Percentiles rank a stretch among this genome's conserved stretches.
These are phyloP conservation scores for Phytophthora nicotianae DNA, from an alignment of 352 stramenopile genomes.

Conservation along the genomic window DNA sequence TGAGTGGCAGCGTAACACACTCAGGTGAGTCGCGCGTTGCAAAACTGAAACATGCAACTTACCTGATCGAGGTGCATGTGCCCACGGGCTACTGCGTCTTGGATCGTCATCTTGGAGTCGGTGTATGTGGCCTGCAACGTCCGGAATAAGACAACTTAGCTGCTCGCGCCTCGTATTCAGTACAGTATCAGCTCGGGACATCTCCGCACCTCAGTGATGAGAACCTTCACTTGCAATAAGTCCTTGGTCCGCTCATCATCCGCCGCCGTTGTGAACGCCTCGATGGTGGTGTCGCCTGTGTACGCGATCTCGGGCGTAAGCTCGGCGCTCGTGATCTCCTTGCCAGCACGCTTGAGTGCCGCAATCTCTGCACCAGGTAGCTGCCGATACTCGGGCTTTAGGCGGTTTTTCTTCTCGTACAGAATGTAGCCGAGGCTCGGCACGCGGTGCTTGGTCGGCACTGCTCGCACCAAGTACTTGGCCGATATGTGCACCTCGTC, in stretches of 20 bases:
- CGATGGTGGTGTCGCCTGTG: constrained; percentile 79
- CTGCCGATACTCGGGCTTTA: constrained; percentile 59
- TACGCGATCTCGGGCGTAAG: constrained; percentile 74
- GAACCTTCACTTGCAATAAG: constrained; percentile 63
- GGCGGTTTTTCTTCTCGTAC: constrained; percentile 58
- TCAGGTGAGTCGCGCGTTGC: neutral
- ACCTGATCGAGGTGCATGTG: constrained; percentile 85
- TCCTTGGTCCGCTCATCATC: constrained; percentile 37
- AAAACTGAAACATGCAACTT: constrained; percentile 8
- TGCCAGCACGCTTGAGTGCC: constrained; percentile 45
- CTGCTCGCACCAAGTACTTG: constrained; percentile 65
- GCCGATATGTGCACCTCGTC: constrained; percentile 63
- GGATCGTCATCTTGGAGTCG: constrained; percentile 47
- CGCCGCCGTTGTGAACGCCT: constrained; percentile 48
- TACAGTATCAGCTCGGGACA: constrained; percentile 11
- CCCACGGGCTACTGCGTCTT: constrained; percentile 55
- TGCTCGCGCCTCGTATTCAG: constrained; percentile 5
- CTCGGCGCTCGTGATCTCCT: constrained; percentile 43
- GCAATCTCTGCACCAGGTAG: constrained; percentile 51
- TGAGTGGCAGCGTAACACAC: constrained; percentile 19
- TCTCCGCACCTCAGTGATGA: constrained; percentile 77
- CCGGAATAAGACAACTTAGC: constrained; percentile 15
- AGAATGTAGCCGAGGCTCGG: constrained; percentile 78
- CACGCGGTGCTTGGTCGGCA: constrained; percentile 75
- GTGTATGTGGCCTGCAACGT: constrained; percentile 66